phyloP scores from a whole-genome alignment of 768 basidiomycete species.

The Collybia mongolica region DNA sequence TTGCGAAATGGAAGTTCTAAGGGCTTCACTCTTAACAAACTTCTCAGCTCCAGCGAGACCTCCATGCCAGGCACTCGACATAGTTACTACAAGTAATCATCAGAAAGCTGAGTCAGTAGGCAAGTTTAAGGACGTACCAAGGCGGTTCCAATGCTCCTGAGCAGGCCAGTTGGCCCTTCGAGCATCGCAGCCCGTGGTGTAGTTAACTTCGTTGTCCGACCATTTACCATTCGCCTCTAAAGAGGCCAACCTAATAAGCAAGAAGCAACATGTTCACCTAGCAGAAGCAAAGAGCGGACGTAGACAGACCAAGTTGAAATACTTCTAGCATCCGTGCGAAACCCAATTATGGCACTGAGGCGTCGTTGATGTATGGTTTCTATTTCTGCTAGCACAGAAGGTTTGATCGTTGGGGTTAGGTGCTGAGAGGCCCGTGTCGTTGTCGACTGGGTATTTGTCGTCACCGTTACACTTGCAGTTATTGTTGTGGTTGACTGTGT shows the following conservation, averaged over 20 bases:
- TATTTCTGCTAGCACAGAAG: constrained; percentile 26
- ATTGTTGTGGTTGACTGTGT: not conserved
- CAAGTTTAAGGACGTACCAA: constrained; percentile 31
- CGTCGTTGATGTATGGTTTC: constrained; percentile 32
- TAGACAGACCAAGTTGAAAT: constrained; percentile 9
- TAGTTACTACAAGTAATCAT: constrained; percentile 33
- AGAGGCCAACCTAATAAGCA: constrained; percentile 40
- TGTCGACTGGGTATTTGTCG: not conserved
- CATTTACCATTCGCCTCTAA: constrained; percentile 52
- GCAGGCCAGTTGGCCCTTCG: constrained; percentile 72
- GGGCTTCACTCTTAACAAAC: constrained; percentile 37
- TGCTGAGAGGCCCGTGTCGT: not conserved
- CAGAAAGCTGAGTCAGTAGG: not conserved
- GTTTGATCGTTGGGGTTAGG: constrained; percentile 7
- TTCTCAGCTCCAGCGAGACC: constrained; percentile 39
- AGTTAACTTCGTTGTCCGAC: constrained; percentile 56
- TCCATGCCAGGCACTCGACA: constrained; percentile 60
- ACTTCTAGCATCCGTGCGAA: constrained; percentile 26
- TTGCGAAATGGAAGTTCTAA: constrained; percentile 37
- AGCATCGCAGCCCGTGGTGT: constrained; percentile 60
- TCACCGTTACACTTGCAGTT: not conserved
- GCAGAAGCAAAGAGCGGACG: not conserved
- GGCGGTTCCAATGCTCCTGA: constrained; percentile 53
- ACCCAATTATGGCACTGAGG: constrained; percentile 40
- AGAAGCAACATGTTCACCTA: not conserved